Conservation (phyloP, 2,329 filamentous ascomycete species). For the Exserohilum turcica region DNA sequence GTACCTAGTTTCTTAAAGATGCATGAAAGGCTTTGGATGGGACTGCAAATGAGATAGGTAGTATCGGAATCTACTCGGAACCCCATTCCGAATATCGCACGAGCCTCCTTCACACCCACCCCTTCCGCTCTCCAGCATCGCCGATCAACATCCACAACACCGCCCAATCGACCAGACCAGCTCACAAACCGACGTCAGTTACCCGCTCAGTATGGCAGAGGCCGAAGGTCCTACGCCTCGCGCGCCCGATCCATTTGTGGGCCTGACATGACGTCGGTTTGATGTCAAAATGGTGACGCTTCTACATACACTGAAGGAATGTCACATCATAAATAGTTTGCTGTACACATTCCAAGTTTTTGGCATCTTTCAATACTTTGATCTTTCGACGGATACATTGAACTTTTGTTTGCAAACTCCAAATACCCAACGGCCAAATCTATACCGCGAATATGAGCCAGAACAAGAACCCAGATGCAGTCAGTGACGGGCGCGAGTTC, state of each 20-base stretch:
- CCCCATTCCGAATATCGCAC: neutral
- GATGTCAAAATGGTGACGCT: conserved; percentile 23
- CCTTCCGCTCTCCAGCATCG: conserved; percentile 1
- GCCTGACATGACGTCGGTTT: conserved; percentile 17
- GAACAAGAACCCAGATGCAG: conserved; percentile 61
- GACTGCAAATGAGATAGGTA: too few species aligned
- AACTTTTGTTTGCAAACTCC: too few species aligned
- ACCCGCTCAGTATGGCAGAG: neutral
- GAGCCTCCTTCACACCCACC: neutral
- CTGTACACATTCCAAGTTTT: too few species aligned
- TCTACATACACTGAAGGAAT: conserved; percentile 5
- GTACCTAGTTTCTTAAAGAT: neutral
- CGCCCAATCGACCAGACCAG: neutral
- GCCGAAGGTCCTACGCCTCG: neutral
- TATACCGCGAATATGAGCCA: conserved; percentile 51
- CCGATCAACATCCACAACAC: neutral
- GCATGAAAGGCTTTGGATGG: neutral
- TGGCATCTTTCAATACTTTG: neutral
- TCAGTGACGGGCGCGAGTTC: conserved; percentile 61
- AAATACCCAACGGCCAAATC: conserved; percentile 14
- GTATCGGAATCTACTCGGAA: neutral
- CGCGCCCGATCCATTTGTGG: neutral
- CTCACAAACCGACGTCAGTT: conserved; percentile 4
- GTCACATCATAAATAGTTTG: too few species aligned
- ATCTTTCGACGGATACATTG: neutral